Evolutionary conservation across 1,284 basidiomycete genomes (phyloP), one percentile per base, ranked within the genome.

Genomic region (Malassezia equina): DNA sequence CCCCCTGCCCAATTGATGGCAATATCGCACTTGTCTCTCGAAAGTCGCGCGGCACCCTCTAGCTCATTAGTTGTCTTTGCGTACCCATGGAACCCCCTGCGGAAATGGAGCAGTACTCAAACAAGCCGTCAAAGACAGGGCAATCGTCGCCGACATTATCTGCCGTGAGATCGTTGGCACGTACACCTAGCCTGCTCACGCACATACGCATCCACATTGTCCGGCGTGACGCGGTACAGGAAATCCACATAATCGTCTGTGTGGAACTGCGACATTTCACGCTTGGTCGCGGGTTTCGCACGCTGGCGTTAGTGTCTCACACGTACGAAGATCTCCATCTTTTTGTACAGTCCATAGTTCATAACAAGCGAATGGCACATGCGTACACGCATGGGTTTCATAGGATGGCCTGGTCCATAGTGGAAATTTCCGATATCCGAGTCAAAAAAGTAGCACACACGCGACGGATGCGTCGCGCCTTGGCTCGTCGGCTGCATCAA

Each of bases 291-390:
- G 7, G 94, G 94, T 80, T 99, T 99, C 3, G 94, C 94, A 52
- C 94, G 83, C 54, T 60, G 49, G 45, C 19, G 31, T 52, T 40
- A 32, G n/a, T 24, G 21, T 13, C 24, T 7, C 11, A 13, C 23
- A 61, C 70, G 52, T 33, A 75, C 73, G 47, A 77, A 77, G 60
- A 77, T 77, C 63, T 77, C 76, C 76, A 77, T 76, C 52, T 75
- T 69, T 51, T 76, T 77, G 67, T 77, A 75, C n/a, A 76, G 60
- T 19, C 91, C 91, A 74, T 96, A 98, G 78, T 98, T 98, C 94
- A 98, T 98, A 52, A 98, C 93, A 34, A 99, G 81, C 8, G 90
- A 93, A 77, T 99, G 94, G 73, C 91, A 95, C 94, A 99, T 98
- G 65, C 93, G 86, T 79, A 98, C 95, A 21, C 93, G 60, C 15